Conservation (phyloP, 129 eudicot genomes). For the Pseudognaphalium luteoalbum region DNA sequence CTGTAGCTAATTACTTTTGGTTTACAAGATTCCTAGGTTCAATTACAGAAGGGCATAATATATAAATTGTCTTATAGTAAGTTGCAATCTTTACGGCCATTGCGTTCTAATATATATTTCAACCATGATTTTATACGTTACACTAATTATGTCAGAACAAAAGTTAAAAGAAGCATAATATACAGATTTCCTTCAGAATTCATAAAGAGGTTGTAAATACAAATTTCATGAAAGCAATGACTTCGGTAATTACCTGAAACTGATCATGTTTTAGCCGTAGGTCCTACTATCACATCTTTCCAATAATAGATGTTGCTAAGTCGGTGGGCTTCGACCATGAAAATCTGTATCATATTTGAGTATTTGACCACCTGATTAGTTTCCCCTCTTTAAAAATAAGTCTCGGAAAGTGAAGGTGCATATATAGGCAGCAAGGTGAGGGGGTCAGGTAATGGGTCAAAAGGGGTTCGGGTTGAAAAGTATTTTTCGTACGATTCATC, state of each 20-base stretch:
- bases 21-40: constrained; percentile 2
- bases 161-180: not conserved
- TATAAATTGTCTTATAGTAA: not conserved
- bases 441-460: not conserved
- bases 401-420: constrained; percentile 1
- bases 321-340: constrained; percentile 22
- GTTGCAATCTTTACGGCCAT: not conserved
- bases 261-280: constrained; percentile 1
- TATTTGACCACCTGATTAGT: constrained; percentile 25
- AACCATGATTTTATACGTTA: not conserved
- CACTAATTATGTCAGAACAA: not conserved
- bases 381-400: not conserved
- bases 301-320: constrained; percentile 19
- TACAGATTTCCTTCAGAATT: not conserved
- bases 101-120: not conserved
- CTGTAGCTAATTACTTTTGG: not conserved
- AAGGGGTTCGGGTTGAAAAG: not conserved
- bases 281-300: constrained; percentile 19
- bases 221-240: not conserved
- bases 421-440: not conserved
- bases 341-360: constrained; percentile 25
- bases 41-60: not conserved
- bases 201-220: not conserved
- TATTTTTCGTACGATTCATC: not conserved
- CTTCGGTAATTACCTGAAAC: constrained; percentile 25